These are phyloP conservation scores for Cutaneotrichosporon mucoides DNA, from an alignment of 1,284 basidiomycete species.

Conservation along the genomic window DNA sequence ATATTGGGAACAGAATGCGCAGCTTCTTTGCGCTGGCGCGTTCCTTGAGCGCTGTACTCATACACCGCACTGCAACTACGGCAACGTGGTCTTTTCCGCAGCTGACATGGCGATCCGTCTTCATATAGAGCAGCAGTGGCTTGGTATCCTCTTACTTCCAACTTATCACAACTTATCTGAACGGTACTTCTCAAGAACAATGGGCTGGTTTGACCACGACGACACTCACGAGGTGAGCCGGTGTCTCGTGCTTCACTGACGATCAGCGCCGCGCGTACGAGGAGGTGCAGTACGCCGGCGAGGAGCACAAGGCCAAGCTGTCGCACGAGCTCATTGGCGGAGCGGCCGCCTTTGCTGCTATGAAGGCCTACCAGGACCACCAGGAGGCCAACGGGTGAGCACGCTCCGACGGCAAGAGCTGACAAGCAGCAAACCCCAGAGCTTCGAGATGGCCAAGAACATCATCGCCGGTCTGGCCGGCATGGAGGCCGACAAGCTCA, in stretches of 20 bases:
- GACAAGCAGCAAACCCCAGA: slow-evolving; percentile 18
- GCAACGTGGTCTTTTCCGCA: too few species aligned
- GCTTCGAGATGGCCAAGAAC: slow-evolving; percentile 28
- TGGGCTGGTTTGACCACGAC: slow-evolving; percentile 30
- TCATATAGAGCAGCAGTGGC: too few species aligned
- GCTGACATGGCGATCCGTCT: too few species aligned
- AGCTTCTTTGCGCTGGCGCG: too few species aligned
- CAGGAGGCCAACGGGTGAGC: slow-evolving; percentile 25
- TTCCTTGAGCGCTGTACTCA: too few species aligned
- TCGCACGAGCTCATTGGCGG: slow-evolving; percentile 19
- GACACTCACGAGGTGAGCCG: slow-evolving; percentile 20
- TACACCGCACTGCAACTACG: too few species aligned
- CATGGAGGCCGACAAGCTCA: slow-evolving; percentile 36
- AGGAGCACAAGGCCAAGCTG: slow-evolving; percentile 8
- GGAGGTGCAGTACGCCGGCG: slow-evolving; percentile 16
- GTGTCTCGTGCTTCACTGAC: neutral
- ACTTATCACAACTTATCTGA: too few species aligned
- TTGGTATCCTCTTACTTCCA: too few species aligned
- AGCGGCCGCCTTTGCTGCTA: slow-evolving; percentile 31
- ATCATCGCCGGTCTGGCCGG: slow-evolving; percentile 32
- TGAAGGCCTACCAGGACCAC: slow-evolving; percentile 34
- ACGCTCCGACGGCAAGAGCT: neutral
- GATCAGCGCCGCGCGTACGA: slow-evolving; percentile 20
- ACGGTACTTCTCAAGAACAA: slow-evolving; percentile 3
- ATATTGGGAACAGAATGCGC: too few species aligned